Percentiles rank a stretch among this genome's conserved stretches.
These are phyloP conservation scores for Gastrodia elata DNA, from an alignment of 106 monocot species.

Conservation along the genomic window DNA sequence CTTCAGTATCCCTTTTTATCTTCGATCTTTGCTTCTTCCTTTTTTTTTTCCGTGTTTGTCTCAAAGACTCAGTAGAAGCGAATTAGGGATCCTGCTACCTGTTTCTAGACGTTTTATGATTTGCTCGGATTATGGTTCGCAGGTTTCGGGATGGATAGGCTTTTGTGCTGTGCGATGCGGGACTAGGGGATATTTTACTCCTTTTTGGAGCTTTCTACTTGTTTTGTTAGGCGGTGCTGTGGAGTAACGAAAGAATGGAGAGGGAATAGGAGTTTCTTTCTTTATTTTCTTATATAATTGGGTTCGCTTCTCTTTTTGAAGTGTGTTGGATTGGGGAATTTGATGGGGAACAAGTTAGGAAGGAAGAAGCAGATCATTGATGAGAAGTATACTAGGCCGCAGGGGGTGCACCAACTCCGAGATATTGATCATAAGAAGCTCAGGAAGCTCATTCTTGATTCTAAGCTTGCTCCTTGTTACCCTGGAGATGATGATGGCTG, in stretches of 20 bases:
- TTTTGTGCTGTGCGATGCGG: not conserved
- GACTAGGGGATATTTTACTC: not conserved
- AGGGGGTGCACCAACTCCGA: slow-evolving; percentile 59
- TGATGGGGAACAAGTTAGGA: slow-evolving; percentile 84
- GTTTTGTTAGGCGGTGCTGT: not conserved
- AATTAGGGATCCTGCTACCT: slow-evolving; percentile 2
- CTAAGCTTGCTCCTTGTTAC: slow-evolving; percentile 84
- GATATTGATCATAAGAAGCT: slow-evolving; percentile 90
- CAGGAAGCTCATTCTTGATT: slow-evolving; percentile 79
- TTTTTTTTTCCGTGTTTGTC: not conserved
- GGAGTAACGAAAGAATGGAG: not conserved
- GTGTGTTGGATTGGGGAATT: not conserved
- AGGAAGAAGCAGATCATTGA: slow-evolving; percentile 61
- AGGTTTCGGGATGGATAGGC: not conserved
- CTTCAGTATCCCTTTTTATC: not conserved
- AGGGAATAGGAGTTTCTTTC: too few species aligned
- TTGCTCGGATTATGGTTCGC: not conserved
- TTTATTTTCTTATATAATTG: not conserved
- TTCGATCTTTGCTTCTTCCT: not conserved
- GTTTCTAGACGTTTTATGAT: not conserved
- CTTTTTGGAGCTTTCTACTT: not conserved
- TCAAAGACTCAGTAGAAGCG: not conserved
- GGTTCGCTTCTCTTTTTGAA: not conserved
- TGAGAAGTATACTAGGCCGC: slow-evolving; percentile 79
- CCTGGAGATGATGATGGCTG: slow-evolving; percentile 66